A percentile compares a stretch with the other conserved stretches of the same genome.
phyloP scores from a whole-genome alignment of 1,284 basidiomycete genomes.

The Schizophyllum commune region DNA sequence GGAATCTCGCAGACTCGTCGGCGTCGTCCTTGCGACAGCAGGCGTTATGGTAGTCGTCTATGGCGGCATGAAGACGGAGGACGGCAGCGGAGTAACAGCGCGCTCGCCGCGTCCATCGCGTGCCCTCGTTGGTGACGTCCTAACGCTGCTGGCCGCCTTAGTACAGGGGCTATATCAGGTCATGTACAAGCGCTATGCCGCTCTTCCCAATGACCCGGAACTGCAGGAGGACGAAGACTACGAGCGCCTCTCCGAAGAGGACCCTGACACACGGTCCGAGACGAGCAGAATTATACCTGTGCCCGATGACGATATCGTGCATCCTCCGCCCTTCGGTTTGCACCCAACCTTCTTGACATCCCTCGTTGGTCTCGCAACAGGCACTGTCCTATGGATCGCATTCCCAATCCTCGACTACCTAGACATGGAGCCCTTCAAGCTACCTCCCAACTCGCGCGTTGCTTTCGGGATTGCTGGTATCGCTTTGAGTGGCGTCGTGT shows the following conservation, averaged over 20 bases:
- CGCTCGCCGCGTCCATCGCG: conserved; percentile 19
- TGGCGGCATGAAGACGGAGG: conserved; percentile 40
- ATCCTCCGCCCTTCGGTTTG: conserved; percentile 68
- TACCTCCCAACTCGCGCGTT: conserved; percentile 41
- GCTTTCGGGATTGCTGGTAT: conserved; percentile 51
- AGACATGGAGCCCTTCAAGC: conserved; percentile 49
- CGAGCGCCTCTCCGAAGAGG: conserved; percentile 32
- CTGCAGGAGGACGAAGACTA: conserved; percentile 34
- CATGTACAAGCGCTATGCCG: conserved; percentile 72
- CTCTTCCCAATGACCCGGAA: conserved; percentile 54
- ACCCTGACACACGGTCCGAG: conserved; percentile 13
- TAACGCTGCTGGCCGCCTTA: conserved; percentile 66
- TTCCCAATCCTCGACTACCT: conserved; percentile 60
- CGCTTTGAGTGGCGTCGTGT: conserved; percentile 56
- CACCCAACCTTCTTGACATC: conserved; percentile 70
- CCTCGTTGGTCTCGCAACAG: conserved; percentile 58
- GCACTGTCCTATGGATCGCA: conserved; percentile 61
- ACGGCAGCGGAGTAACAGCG: conserved; percentile 12
- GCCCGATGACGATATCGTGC: conserved; percentile 26
- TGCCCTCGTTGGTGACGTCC: conserved; percentile 61
- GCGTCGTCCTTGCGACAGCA: conserved; percentile 68
- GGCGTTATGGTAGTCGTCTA: conserved; percentile 74
- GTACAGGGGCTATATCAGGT: conserved; percentile 71
- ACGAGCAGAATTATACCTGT: conserved; percentile 7
- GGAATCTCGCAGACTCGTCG: conserved; percentile 53